These are phyloP conservation scores for Phyllostachys edulis DNA, from an alignment of 176 grass and related monocot species.

Conservation along the genomic window DNA sequence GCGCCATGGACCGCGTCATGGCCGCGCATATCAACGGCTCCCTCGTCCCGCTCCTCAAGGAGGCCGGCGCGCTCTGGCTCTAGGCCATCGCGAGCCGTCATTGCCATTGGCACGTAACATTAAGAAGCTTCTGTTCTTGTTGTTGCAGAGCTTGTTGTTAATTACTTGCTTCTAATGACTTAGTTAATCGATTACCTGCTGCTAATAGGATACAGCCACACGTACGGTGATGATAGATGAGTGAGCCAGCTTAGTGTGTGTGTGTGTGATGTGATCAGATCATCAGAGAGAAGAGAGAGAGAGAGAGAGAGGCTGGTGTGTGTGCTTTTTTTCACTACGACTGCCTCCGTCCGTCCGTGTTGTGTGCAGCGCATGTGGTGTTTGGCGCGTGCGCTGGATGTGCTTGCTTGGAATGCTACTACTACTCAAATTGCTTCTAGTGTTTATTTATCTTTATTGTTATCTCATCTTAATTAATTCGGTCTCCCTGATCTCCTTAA, in stretches of 20 bases:
- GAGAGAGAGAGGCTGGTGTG: constrained; percentile 36
- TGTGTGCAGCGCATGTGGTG: too few species aligned
- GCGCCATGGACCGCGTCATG: constrained; percentile 92
- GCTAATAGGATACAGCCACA: constrained; percentile 23
- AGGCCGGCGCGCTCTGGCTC: constrained; percentile 95
- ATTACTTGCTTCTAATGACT: neutral
- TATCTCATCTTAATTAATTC: neutral
- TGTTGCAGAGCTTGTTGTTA: neutral
- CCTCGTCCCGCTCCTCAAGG: constrained; percentile 90
- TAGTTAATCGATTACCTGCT: neutral
- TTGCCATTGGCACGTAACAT: neutral
- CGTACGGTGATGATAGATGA: constrained; percentile 10
- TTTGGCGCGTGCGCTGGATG: constrained; percentile 39
- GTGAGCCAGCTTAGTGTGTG: neutral
- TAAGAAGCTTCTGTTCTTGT: constrained; percentile 8
- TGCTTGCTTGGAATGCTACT: constrained; percentile 35
- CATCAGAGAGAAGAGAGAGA: neutral
- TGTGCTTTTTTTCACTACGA: constrained; percentile 33
- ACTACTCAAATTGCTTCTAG: constrained; percentile 4
- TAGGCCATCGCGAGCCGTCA: neutral
- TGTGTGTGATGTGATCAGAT: neutral
- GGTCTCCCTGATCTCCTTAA: too few species aligned
- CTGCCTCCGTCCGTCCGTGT: constrained; percentile 35
- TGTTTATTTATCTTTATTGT: neutral
- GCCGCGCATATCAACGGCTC: constrained; percentile 88